Base-by-base conservation (phyloP, 768 basidiomycete genomes). In the Mycena crocata region DNA sequence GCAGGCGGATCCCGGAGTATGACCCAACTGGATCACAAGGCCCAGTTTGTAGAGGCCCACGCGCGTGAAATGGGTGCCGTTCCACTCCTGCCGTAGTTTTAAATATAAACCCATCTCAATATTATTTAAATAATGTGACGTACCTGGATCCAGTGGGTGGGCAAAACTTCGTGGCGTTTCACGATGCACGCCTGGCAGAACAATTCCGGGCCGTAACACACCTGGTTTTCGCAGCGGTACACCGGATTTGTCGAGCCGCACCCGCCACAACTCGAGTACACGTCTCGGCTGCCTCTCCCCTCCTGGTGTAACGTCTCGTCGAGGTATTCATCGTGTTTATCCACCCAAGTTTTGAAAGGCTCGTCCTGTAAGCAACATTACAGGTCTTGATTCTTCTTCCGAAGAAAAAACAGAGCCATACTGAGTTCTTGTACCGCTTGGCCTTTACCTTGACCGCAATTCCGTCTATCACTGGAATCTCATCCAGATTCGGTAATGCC, bases 91-190 rank as follows among this genome's bases (percentile, higher is more conserved):
- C 24, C 1, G 5, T 17, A 17, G 9, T 17, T 9, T 9, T 50
- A 5, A 10, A 12, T 50, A 10, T 6, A 26, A 9, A 50, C 15
- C 23, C 24, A 28, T 50, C 24, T 6, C 13, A n/a, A 32, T 26
- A 35, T 19, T 7, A 45, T 13, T 42, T 17, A 42, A 5, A 6
- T 17, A 9, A 9, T 6, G 3, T 15, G n/a, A n/a, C n/a, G n/a
- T n/a, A 49, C 39, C 58, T 60, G n/a, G 23, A 50, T 50, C 58
- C 58, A 60, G 19, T 60, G 58, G 1, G 37, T 37, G 8, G 58
- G 58, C 3, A 60, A 3, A 8, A 23, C 46, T 0, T n/a, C 17
- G 46, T 60, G 58, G 1, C 23, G 2, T 26, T 14, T 9, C 8
- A 60, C 58, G 14, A 60, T 60, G 15, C 58, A 60, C 10, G 2